Evolutionary conservation across 108 stramenopile species (phyloP).

Genomic region (Nannochloropsis salina): DNA sequence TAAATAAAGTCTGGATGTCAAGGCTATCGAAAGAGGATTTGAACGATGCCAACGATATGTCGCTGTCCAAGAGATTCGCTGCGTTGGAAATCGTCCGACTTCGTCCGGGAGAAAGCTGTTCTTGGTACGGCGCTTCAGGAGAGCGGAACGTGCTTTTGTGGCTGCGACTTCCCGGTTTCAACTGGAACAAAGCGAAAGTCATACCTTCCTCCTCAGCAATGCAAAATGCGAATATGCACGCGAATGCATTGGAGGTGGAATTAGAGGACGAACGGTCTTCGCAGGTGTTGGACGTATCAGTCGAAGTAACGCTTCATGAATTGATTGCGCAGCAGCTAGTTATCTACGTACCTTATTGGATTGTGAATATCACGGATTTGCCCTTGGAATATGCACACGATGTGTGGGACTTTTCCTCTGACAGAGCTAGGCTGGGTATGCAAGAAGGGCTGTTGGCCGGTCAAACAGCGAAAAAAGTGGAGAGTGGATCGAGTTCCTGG

Average conservation of each 20-base stretch:
- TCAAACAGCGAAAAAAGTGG: neutral
- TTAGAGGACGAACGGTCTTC: neutral
- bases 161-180: neutral
- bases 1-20: neutral
- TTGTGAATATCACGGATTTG: slow-evolving; percentile 42
- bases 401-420: neutral
- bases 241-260: neutral
- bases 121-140: slow-evolving; percentile 8
- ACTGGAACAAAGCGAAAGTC: neutral
- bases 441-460: neutral
- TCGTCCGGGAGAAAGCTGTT: neutral
- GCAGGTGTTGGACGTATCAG: neutral
- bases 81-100: neutral
- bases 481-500: neutral
- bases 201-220: neutral
- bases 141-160: neutral
- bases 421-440: neutral
- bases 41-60: neutral
- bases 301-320: neutral
- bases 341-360: slow-evolving; percentile 44
- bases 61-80: neutral
- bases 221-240: neutral
- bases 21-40: neutral
- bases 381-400: slow-evolving; percentile 36
- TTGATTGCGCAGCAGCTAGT: slow-evolving; percentile 14